A percentile compares a stretch with the other conserved stretches of the same genome.
These are phyloP conservation scores for Microbotryum saponariae DNA, from an alignment of 1,284 basidiomycete species.

Conservation along the genomic window DNA sequence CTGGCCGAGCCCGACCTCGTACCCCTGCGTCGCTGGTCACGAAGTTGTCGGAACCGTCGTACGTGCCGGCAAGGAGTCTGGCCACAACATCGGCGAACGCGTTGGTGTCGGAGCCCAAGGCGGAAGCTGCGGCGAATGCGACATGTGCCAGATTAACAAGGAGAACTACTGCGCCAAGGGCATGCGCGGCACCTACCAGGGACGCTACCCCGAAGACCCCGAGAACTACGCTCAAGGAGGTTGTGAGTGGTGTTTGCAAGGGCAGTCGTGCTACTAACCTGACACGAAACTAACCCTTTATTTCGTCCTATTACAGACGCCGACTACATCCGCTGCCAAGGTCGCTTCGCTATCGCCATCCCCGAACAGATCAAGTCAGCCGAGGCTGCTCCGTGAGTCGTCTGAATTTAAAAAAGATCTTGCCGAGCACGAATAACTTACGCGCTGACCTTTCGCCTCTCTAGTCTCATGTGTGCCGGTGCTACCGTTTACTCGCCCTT, in stretches of 20 bases:
- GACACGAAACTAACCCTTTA: too few relatives aligned
- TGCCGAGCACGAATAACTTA: too few relatives aligned
- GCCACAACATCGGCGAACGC: conserved; percentile 44
- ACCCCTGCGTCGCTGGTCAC: conserved; percentile 11
- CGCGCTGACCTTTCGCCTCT: too few relatives aligned
- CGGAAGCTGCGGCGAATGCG: conserved; percentile 43
- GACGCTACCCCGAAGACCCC: conserved; percentile 18
- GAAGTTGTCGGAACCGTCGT: conserved; percentile 45
- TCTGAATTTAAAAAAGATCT: too few relatives aligned
- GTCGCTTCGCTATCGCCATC: conserved; percentile 62
- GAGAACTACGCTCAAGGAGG: too few relatives aligned
- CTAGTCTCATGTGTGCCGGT: conserved; percentile 42
- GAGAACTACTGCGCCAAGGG: conserved; percentile 45
- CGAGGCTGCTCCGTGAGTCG: conserved; percentile 41
- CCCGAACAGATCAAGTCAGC: conserved; percentile 54
- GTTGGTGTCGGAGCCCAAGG: conserved; percentile 49
- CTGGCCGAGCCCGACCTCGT: conserved; percentile 22
- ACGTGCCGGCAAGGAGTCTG: conserved; percentile 44
- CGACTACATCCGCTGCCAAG: conserved; percentile 57
- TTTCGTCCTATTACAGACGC: conserved; percentile 49
- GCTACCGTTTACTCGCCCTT: conserved; percentile 47
- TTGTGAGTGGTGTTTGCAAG: too few relatives aligned
- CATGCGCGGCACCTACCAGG: conserved; percentile 39
- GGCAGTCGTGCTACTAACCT: too few relatives aligned
- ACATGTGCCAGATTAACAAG: conserved; percentile 41